phyloP scores from a whole-genome alignment of 176 grass and related monocot species.

The Areca catechu region DNA sequence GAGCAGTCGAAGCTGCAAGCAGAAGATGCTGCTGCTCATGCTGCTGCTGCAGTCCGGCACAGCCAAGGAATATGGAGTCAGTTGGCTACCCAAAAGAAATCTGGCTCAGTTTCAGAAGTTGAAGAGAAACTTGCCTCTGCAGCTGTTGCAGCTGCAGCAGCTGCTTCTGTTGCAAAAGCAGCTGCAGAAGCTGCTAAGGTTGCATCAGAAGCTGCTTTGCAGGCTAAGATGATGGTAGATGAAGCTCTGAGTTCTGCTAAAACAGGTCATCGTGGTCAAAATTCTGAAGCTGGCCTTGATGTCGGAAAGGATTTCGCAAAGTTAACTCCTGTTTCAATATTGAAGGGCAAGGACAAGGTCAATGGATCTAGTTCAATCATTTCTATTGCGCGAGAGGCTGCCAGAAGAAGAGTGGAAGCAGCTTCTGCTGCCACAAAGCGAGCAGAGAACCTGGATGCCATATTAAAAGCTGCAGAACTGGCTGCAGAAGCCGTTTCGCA shows the following conservation, averaged over 20 bases:
- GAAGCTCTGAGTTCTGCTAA: conserved; percentile 41
- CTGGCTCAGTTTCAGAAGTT: conserved; percentile 50
- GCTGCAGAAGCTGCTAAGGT: conserved; percentile 91
- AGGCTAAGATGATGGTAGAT: conserved; percentile 90
- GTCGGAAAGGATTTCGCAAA: conserved; percentile 21
- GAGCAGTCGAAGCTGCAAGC: conserved; percentile 66
- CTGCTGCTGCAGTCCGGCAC: conserved; percentile 44
- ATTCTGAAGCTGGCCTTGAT: conserved; percentile 20
- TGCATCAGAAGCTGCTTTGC: conserved; percentile 71
- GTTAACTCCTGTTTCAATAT: conserved; percentile 27
- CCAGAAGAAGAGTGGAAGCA: conserved; percentile 89
- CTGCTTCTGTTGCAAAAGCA: conserved; percentile 82
- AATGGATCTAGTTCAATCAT: conserved; percentile 43
- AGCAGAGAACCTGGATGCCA: conserved; percentile 86
- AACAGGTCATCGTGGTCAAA: conserved; percentile 20
- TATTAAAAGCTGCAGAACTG: conserved; percentile 92
- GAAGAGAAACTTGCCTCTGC: conserved; percentile 79
- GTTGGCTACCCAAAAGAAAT: conserved; percentile 29
- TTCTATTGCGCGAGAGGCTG: conserved; percentile 70
- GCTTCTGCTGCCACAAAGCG: conserved; percentile 83
- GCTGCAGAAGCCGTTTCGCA: conserved; percentile 77
- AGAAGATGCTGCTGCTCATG: conserved; percentile 49
- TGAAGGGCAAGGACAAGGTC: conserved; percentile 39
- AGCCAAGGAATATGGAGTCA: conserved; percentile 71
- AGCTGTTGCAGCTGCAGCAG: conserved; percentile 72